Evolutionary conservation across 1,284 basidiomycete species (phyloP).

Genomic region (Rhodofomes roseus): DNA sequence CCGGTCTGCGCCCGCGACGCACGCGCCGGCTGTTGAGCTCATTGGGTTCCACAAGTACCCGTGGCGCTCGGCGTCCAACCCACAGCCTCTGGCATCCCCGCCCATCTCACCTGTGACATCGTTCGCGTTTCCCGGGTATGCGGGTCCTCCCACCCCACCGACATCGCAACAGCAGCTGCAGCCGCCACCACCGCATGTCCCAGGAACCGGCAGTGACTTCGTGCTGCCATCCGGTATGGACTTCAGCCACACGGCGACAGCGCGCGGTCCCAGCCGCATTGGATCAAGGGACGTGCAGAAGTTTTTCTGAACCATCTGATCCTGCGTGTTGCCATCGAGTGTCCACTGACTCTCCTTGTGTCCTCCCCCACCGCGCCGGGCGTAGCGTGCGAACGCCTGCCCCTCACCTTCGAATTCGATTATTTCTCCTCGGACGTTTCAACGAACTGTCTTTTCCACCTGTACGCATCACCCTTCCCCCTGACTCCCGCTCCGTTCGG

Average conservation of each 20-base stretch:
- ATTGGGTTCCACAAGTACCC: slow-evolving; percentile 49
- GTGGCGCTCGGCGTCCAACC: slow-evolving; percentile 13
- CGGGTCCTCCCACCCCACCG: slow-evolving; percentile 9
- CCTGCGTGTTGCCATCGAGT: neutral
- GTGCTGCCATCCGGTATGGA: slow-evolving; percentile 4
- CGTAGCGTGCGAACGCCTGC: neutral
- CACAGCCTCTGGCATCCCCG: slow-evolving; percentile 23
- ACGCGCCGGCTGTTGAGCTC: slow-evolving; percentile 55
- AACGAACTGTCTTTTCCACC: neutral
- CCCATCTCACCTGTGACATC: slow-evolving; percentile 14
- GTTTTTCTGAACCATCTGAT: slow-evolving; percentile 4
- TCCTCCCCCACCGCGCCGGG: neutral
- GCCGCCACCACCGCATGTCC: slow-evolving; percentile 7
- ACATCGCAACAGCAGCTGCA: slow-evolving; percentile 4
- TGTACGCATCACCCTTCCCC: neutral
- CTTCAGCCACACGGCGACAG: slow-evolving; percentile 3
- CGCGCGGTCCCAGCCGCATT: neutral
- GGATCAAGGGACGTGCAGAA: neutral
- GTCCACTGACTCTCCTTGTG: neutral
- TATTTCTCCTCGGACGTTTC: slow-evolving; percentile 2
- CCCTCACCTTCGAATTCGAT: neutral
- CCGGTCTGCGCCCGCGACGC: slow-evolving; percentile 38
- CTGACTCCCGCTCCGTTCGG: neutral
- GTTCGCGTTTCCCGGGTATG: slow-evolving; percentile 1
- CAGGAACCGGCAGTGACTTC: slow-evolving; percentile 3